These are phyloP conservation scores for Zanthoxylum bungeanum DNA, from an alignment of 345 rosid species.

Conservation along the genomic window DNA sequence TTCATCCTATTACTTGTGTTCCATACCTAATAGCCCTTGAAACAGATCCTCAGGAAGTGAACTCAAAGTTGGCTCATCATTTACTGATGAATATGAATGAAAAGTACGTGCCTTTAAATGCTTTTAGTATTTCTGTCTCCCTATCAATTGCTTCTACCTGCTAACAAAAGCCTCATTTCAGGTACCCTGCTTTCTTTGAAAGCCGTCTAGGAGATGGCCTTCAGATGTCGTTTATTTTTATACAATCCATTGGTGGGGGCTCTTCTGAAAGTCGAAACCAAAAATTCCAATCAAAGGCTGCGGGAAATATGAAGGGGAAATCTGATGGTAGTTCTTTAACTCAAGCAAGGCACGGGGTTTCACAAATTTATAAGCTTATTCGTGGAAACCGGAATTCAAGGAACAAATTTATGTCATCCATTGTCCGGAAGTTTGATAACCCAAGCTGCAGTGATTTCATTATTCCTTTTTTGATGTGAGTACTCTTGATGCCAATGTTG, in stretches of 20 bases:
- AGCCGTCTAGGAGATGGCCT: conserved; percentile 99
- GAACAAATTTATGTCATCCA: conserved; percentile 95
- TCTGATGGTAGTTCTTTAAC: conserved; percentile 60
- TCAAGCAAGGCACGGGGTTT: conserved; percentile 96
- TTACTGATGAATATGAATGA: conserved; percentile 99
- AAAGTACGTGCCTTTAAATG: conserved; percentile 52
- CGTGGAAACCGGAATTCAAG: conserved; percentile 90
- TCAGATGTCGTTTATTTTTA: conserved; percentile 85
- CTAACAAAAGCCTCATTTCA: conserved; percentile 39
- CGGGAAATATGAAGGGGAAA: conserved; percentile 61
- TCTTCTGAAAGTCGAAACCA: conserved; percentile 40
- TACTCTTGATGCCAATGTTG: conserved; percentile 15
- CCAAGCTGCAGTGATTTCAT: conserved; percentile 65
- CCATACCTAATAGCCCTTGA: conserved; percentile 98
- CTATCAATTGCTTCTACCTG: conserved; percentile 6
- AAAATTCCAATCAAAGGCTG: conserved; percentile 42
- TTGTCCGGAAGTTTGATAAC: conserved; percentile 94
- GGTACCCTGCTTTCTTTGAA: conserved; percentile 97
- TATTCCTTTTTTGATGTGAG: conserved; percentile 83
- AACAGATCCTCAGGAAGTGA: conserved; percentile 89
- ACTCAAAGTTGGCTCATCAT: conserved; percentile 97
- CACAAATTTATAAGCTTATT: conserved; percentile 91
- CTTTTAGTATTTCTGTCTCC: conserved; percentile 13
- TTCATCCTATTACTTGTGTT: conserved; percentile 99
- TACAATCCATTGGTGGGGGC: conserved; percentile 50